Percentiles rank a stretch among this genome's conserved stretches.
Evolutionary conservation across 345 rosid genomes (phyloP).

Genomic region (Aquilaria malaccensis): DNA sequence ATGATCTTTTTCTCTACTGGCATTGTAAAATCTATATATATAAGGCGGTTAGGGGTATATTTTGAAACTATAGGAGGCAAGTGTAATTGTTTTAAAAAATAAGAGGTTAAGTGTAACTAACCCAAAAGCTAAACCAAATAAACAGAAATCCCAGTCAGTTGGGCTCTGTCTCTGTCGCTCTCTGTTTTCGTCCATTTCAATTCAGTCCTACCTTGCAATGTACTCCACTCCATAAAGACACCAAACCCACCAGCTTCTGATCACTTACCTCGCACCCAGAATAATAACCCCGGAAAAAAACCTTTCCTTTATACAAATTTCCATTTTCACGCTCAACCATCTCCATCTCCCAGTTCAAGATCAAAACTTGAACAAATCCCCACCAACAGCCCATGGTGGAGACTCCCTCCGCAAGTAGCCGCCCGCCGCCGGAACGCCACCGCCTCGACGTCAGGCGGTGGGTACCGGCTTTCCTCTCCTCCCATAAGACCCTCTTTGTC

Average conservation of each 20-base stretch:
- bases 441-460: constrained; percentile 54
- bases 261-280: constrained; percentile 24
- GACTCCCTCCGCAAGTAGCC: constrained; percentile 29
- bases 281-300: not conserved
- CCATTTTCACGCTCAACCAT: not conserved
- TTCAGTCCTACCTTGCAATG: constrained; percentile 19
- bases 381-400: constrained; percentile 42
- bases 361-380: not conserved
- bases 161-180: too few relatives aligned
- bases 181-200: too few relatives aligned
- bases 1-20: too few relatives aligned
- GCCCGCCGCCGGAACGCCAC: constrained; percentile 42
- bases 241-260: constrained; percentile 21
- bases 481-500: constrained; percentile 70
- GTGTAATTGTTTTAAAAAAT: too few relatives aligned
- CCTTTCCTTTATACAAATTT: not conserved
- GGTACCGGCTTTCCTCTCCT: constrained; percentile 45
- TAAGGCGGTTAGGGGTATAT: too few relatives aligned
- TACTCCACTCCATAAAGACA: constrained; percentile 12
- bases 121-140: too few relatives aligned
- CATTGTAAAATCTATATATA: too few relatives aligned
- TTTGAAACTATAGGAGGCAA: too few relatives aligned
- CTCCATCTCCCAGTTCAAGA: not conserved
- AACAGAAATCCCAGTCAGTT: too few relatives aligned
- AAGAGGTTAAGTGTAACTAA: too few relatives aligned